phyloP scores from a whole-genome alignment of 345 rosid genomes.

The Salix purpurea region DNA sequence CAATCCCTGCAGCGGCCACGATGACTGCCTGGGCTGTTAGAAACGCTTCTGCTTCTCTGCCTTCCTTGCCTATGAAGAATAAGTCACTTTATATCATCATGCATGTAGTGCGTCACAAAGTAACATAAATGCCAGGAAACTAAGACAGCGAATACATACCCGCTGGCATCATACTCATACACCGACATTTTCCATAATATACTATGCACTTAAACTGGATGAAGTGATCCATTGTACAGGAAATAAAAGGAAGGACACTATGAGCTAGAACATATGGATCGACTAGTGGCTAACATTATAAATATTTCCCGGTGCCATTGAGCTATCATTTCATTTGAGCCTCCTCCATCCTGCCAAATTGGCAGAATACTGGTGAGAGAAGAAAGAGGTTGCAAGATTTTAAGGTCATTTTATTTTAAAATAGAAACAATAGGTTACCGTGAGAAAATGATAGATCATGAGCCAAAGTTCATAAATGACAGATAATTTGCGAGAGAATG shows the following conservation, averaged over 20 bases:
- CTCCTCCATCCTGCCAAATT: background rate
- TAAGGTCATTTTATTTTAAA: background rate
- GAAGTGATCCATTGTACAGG: background rate
- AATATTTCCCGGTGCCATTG: background rate
- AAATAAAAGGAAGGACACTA: background rate
- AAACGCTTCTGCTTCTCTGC: constrained; percentile 42
- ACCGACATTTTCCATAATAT: background rate
- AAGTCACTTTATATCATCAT: background rate
- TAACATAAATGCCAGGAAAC: background rate
- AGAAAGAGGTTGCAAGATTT: background rate
- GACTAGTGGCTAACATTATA: background rate
- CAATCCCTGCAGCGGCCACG: constrained; percentile 43
- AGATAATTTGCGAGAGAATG: background rate
- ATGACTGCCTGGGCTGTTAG: constrained; percentile 56
- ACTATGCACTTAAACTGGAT: background rate
- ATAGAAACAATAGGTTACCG: background rate
- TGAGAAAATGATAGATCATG: background rate
- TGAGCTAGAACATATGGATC: too few species aligned
- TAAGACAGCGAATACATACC: background rate
- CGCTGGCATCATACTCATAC: background rate
- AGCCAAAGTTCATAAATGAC: background rate
- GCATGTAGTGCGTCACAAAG: background rate
- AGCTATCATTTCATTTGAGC: background rate
- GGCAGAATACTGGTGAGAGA: background rate
- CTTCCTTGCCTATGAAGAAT: constrained; percentile 40